phyloP scores from a whole-genome alignment of 2,329 filamentous ascomycete species.

The Sporothrix luriei region DNA sequence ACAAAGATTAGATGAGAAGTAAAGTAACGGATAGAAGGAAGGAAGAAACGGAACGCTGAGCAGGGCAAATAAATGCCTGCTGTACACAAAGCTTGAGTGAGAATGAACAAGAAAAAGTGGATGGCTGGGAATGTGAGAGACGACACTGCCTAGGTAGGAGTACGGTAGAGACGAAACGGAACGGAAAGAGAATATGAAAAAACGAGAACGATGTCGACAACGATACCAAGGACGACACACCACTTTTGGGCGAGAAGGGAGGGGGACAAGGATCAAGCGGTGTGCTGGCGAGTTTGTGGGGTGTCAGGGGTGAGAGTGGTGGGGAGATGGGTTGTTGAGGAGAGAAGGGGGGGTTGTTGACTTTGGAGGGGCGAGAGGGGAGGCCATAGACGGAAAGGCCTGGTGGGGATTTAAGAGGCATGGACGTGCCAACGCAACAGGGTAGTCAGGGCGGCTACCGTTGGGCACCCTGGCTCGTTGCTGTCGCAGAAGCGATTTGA shows the following conservation, averaged over 20 bases:
- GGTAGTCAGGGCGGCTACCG: not conserved
- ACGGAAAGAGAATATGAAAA: not conserved
- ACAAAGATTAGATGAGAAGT: not conserved
- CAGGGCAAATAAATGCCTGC: conserved; percentile 38
- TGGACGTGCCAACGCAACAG: not conserved
- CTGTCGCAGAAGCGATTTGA: not conserved
- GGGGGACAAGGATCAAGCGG: conserved; percentile 16
- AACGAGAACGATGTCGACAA: conserved; percentile 11
- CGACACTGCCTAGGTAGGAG: not conserved
- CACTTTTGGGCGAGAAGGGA: not conserved
- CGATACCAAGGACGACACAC: not conserved
- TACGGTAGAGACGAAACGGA: not conserved
- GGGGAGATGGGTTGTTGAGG: too few species aligned
- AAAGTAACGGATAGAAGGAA: not conserved
- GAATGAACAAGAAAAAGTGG: conserved; percentile 9
- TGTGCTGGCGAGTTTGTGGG: conserved; percentile 28
- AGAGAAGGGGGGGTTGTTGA: too few species aligned
- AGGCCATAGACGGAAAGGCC: not conserved
- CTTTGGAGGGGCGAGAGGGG: conserved; percentile 26
- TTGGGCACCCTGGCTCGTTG: not conserved
- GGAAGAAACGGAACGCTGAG: not conserved
- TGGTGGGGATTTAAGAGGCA: not conserved
- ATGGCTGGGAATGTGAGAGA: not conserved
- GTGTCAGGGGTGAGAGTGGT: conserved; percentile 19
- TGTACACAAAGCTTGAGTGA: not conserved